Evolutionary conservation across 495 filamentous ascomycete species (phyloP).

Genomic region (Thermothielavioides terrestris): DNA sequence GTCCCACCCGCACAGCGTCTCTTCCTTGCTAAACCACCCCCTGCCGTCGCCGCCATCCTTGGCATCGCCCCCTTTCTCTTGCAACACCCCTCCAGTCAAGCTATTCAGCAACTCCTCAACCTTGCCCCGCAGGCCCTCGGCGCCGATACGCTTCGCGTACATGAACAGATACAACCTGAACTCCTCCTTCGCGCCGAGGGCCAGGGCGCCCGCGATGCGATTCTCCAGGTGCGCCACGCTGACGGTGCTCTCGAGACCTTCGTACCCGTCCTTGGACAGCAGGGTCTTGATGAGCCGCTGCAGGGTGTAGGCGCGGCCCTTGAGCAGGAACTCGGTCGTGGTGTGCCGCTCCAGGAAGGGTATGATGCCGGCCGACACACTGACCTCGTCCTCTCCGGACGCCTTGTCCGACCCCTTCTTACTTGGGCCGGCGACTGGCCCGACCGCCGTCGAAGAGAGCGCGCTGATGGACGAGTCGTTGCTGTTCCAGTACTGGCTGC

Average conservation of each 20-base stretch:
- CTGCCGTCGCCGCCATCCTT: constrained; percentile 30
- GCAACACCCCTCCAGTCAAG: constrained; percentile 63
- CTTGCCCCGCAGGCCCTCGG: constrained; percentile 76
- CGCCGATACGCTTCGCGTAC: constrained; percentile 92
- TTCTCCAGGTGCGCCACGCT: constrained; percentile 96
- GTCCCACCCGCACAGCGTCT: constrained; percentile 80
- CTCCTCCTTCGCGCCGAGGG: constrained; percentile 78
- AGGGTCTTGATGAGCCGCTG: constrained; percentile 82
- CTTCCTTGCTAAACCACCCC: constrained; percentile 51
- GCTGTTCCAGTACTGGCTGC: constrained; percentile 97
- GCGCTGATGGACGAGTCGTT: constrained; percentile 75
- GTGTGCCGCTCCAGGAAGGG: constrained; percentile 89
- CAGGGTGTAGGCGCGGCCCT: constrained; percentile 79
- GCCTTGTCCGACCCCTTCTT: not conserved
- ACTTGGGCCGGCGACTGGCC: constrained; percentile 26
- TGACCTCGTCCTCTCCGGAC: constrained; percentile 40
- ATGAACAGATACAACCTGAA: constrained; percentile 87
- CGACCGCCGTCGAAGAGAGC: constrained; percentile 59
- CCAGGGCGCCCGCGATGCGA: constrained; percentile 77
- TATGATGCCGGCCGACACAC: constrained; percentile 85
- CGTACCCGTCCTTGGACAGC: constrained; percentile 78
- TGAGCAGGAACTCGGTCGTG: constrained; percentile 83
- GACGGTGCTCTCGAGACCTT: constrained; percentile 81
- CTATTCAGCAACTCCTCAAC: constrained; percentile 83
- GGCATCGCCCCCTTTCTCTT: constrained; percentile 38